Percentiles rank a stretch among this genome's conserved stretches.
These are phyloP conservation scores for Coemansia guatemalensis DNA, from an alignment of 192 early-diverging fungal species.

Conservation along the genomic window DNA sequence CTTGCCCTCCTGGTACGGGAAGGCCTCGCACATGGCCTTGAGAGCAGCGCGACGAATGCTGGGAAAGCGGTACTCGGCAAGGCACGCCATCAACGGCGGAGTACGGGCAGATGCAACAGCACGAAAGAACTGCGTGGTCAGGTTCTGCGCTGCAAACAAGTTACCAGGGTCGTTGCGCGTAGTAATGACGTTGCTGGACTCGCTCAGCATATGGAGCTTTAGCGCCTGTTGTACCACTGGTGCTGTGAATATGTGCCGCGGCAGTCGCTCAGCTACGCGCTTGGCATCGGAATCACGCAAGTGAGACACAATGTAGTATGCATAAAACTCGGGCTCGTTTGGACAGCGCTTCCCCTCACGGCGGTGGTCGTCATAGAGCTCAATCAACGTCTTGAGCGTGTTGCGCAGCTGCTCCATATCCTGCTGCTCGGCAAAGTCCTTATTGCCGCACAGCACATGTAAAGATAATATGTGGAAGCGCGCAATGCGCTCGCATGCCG, in stretches of 20 bases:
- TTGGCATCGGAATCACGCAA: constrained; percentile 71
- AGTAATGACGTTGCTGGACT: constrained; percentile 54
- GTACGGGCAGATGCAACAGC: constrained; percentile 57
- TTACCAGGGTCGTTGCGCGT: constrained; percentile 52
- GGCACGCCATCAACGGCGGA: constrained; percentile 75
- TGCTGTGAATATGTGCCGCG: constrained; percentile 55
- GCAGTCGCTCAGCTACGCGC: constrained; percentile 63
- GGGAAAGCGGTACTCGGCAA: constrained; percentile 73
- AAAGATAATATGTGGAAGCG: constrained; percentile 82
- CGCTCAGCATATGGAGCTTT: constrained; percentile 61
- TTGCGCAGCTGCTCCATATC: constrained; percentile 89
- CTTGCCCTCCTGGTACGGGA: constrained; percentile 56
- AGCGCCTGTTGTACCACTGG: constrained; percentile 71
- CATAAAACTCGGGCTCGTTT: constrained; percentile 90
- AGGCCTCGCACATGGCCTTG: constrained; percentile 69
- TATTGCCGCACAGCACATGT: constrained; percentile 68
- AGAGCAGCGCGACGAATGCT: constrained; percentile 73
- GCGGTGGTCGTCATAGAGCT: constrained; percentile 82
- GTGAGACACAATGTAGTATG: constrained; percentile 81
- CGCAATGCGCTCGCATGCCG: constrained; percentile 78
- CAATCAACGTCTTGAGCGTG: constrained; percentile 78
- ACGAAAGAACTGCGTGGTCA: constrained; percentile 74
- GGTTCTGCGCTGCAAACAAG: constrained; percentile 60
- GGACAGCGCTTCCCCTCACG: constrained; percentile 54
- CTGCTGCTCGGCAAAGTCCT: constrained; percentile 72